Percentiles rank a stretch among this genome's conserved stretches.
Conservation (phyloP, 257 asterid genomes). For the Scutellaria barbata region DNA sequence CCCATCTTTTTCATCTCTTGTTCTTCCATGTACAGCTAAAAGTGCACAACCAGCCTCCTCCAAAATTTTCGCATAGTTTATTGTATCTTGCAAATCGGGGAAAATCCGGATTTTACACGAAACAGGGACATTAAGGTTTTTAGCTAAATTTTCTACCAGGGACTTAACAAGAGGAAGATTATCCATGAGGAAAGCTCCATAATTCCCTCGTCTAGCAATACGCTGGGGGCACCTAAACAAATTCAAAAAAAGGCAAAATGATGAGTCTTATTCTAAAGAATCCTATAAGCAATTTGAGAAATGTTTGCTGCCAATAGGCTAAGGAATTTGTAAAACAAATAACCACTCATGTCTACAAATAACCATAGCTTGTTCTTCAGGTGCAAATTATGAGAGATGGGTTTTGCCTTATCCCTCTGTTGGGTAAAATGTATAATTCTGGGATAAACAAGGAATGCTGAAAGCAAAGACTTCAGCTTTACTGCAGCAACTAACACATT, state of each 20-base stretch:
- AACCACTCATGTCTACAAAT: background rate
- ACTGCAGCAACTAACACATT: background rate
- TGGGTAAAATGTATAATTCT: background rate
- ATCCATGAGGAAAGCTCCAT: conserved; percentile 98
- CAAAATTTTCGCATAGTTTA: conserved; percentile 89
- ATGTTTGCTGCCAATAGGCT: conserved; percentile 7
- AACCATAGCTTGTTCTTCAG: background rate
- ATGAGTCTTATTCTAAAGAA: conserved; percentile 18
- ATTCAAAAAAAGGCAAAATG: background rate
- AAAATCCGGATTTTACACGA: conserved; percentile 92
- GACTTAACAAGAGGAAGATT: conserved; percentile 87
- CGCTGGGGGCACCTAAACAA: conserved; percentile 89
- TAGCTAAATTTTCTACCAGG: conserved; percentile 75
- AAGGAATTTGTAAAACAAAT: conserved; percentile 19
- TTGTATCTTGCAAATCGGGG: conserved; percentile 76
- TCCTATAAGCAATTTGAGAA: background rate
- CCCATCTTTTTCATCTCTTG: conserved; percentile 92
- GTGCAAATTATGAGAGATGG: background rate
- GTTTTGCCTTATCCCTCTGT: background rate
- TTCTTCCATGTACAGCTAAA: conserved; percentile 94
- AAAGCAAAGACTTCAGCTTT: conserved; percentile 6
- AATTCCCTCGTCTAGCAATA: conserved; percentile 86
- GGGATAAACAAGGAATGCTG: background rate
- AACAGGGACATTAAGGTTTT: conserved; percentile 76
- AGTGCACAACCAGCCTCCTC: conserved; percentile 96